A percentile compares a stretch with the other conserved stretches of the same genome.
Evolutionary conservation across 306 rosid genomes (phyloP).

Genomic region (Ochetophila trinervis): DNA sequence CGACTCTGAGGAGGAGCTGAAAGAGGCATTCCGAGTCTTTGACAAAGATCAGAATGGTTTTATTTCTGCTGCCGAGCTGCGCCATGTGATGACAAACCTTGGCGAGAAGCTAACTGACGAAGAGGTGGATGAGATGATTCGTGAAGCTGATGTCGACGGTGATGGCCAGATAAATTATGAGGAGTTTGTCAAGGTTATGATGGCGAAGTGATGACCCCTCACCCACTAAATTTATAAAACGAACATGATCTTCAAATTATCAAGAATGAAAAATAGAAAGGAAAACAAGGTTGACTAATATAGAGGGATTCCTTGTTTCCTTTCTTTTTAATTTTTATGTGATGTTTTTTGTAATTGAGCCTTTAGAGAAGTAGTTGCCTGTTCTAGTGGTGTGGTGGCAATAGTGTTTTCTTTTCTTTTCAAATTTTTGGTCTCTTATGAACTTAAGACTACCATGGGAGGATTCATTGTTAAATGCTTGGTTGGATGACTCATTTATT

Average conservation of each 20-base stretch:
- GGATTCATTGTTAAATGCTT: conserved; percentile 2
- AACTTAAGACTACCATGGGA: neutral
- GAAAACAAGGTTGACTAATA: conserved; percentile 20
- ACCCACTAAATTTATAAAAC: too few species aligned
- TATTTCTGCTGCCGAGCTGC: conserved; percentile 90
- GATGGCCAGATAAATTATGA: conserved; percentile 87
- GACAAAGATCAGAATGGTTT: conserved; percentile 91
- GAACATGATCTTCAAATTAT: neutral
- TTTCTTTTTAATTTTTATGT: conserved; percentile 15
- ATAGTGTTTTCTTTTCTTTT: neutral
- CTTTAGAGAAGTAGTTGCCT: conserved; percentile 15
- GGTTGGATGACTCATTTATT: neutral
- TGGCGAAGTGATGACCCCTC: conserved; percentile 58
- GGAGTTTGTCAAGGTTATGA: conserved; percentile 86
- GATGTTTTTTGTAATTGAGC: conserved; percentile 29
- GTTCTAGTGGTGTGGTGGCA: neutral
- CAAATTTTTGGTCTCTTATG: conserved; percentile 1
- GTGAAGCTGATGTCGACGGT: conserved; percentile 89
- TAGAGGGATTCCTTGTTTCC: conserved; percentile 10
- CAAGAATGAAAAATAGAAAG: neutral
- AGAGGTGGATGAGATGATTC: conserved; percentile 86
- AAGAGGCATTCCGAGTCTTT: conserved; percentile 81
- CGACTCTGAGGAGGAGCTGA: conserved; percentile 84
- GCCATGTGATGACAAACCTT: conserved; percentile 90
- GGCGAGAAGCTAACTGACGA: conserved; percentile 90